These are phyloP conservation scores for Gossypium gossypioides DNA, from an alignment of 441 rosid species.

Conservation along the genomic window DNA sequence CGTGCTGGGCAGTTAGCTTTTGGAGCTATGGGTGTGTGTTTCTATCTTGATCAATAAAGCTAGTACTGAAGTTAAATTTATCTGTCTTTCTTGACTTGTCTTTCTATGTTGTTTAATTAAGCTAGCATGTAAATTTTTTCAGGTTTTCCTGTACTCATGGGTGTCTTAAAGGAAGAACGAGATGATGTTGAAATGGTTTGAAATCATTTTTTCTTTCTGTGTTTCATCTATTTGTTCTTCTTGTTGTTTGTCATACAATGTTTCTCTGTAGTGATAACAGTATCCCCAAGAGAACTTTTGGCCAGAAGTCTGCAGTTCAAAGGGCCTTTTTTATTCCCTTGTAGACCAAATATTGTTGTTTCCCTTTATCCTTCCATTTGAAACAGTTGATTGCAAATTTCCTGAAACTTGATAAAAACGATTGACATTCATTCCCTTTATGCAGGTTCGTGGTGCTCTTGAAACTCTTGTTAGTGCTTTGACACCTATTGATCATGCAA, in stretches of 20 bases:
- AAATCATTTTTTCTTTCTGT: constrained; percentile 5
- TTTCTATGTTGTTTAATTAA: not conserved
- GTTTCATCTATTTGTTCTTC: not conserved
- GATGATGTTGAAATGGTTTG: constrained; percentile 88
- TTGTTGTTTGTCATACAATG: constrained; percentile 2
- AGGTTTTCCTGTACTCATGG: constrained; percentile 87
- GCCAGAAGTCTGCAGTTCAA: not conserved
- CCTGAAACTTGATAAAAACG: not conserved
- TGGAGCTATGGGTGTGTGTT: constrained; percentile 66
- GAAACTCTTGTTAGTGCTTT: constrained; percentile 89
- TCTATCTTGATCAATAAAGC: constrained; percentile 3
- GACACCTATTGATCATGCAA: constrained; percentile 72
- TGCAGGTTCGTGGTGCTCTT: constrained; percentile 83
- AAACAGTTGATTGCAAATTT: not conserved
- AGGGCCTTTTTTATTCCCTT: not conserved
- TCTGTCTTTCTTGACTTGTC: not conserved
- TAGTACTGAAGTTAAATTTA: not conserved
- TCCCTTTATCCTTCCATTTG: not conserved
- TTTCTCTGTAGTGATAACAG: not conserved
- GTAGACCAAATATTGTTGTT: not conserved
- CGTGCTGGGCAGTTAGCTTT: constrained; percentile 75
- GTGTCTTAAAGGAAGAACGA: constrained; percentile 76
- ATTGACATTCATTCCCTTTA: not conserved
- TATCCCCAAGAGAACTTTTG: not conserved
- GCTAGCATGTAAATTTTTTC: constrained; percentile 21